Evolutionary conservation across 495 filamentous ascomycete genomes (phyloP).

Genomic region (Podospora pseudocomata): DNA sequence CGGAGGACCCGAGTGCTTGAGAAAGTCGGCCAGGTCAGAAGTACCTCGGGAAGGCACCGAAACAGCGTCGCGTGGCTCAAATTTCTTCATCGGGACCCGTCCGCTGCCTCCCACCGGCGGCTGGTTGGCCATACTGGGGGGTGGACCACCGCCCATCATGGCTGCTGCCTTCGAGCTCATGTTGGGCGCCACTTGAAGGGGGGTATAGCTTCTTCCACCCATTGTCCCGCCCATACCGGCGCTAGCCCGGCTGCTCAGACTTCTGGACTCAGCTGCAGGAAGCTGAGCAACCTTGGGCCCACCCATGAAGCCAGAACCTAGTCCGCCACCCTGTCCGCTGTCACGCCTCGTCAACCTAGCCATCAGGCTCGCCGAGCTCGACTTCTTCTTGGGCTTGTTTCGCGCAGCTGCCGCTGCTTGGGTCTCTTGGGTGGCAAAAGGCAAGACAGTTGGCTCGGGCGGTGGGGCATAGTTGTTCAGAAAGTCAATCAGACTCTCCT

Average conservation of each 20-base stretch:
- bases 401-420: not conserved
- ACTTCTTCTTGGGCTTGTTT: conserved; percentile 55
- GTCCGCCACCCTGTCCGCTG: conserved; percentile 16
- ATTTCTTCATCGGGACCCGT: conserved; percentile 50
- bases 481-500: conserved; percentile 86
- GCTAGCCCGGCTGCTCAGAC: conserved; percentile 34
- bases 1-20: conserved; percentile 74
- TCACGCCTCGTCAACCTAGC: conserved; percentile 54
- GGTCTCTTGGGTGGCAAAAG: conserved; percentile 28
- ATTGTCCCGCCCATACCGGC: not conserved
- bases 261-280: conserved; percentile 30
- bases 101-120: conserved; percentile 22
- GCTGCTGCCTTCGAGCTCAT: conserved; percentile 17
- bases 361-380: conserved; percentile 59
- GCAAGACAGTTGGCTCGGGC: conserved; percentile 43
- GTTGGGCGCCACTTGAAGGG: conserved; percentile 46
- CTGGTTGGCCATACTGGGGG: not conserved
- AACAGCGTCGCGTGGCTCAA: conserved; percentile 50
- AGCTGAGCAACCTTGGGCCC: conserved; percentile 20
- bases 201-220: conserved; percentile 38
- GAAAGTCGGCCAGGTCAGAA: conserved; percentile 74
- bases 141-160: conserved; percentile 20
- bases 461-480: conserved; percentile 79
- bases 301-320: conserved; percentile 15
- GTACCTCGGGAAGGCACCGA: conserved; percentile 46